Conservation (phyloP, 257 asterid species). For the Ophiorrhiza pumila region DNA sequence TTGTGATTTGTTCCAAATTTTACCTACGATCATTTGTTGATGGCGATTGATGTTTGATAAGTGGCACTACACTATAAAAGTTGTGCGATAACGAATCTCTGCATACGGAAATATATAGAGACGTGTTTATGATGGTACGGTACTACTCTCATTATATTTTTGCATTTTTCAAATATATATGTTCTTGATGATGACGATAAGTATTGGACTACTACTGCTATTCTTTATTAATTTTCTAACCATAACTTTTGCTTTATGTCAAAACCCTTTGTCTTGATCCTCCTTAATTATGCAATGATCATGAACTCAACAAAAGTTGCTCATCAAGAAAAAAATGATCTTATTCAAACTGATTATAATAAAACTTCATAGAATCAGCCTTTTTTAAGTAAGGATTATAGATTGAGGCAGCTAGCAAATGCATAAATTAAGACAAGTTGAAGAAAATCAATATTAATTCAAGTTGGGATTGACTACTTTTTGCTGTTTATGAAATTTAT, state of each 20-base stretch:
- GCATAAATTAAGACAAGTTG: no score
- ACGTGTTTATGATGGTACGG: constrained; percentile 37
- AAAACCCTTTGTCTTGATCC: not conserved
- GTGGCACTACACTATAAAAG: constrained; percentile 14
- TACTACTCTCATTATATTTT: constrained; percentile 10
- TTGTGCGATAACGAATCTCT: constrained; percentile 57
- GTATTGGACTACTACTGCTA: not conserved
- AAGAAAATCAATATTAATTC: no score
- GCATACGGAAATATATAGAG: constrained; percentile 49
- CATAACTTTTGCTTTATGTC: not conserved
- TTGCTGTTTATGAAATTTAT: no score
- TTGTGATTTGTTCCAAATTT: constrained; percentile 17
- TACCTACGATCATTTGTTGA: constrained; percentile 22
- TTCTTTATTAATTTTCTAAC: no score
- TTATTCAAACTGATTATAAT: no score
- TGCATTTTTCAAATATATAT: no score
- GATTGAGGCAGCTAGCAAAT: no score
- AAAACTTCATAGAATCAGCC: no score
- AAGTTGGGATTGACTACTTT: no score
- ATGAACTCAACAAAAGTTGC: not conserved
- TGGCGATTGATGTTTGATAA: constrained; percentile 19
- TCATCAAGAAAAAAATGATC: not conserved
- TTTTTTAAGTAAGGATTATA: no score
- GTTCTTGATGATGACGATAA: constrained; percentile 5
- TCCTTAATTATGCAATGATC: not conserved